Conservation (phyloP, 2,329 filamentous ascomycete species). For the Cytospora piceicola region DNA sequence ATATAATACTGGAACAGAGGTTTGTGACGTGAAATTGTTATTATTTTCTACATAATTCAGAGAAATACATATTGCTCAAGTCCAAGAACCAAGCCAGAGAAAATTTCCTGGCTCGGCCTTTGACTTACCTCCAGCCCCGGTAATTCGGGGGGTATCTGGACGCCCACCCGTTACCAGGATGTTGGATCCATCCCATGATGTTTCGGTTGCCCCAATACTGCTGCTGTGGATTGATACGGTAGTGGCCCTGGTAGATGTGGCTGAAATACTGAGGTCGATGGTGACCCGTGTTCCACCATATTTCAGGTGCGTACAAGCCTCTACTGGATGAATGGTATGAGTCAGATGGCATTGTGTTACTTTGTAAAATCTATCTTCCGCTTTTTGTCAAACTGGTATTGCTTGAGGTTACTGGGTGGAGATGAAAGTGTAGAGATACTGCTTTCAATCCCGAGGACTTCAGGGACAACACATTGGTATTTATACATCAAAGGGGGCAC, state of each 20-base stretch:
- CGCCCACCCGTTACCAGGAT: background rate
- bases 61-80: too few species aligned
- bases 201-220: slow-evolving; percentile 15
- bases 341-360: background rate
- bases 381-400: background rate
- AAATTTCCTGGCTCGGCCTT: background rate
- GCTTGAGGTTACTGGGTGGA: background rate
- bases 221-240: slow-evolving; percentile 11
- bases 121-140: slow-evolving; percentile 9
- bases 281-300: slow-evolving; percentile 8
- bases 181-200: slow-evolving; percentile 15
- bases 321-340: background rate
- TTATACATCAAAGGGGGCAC: background rate
- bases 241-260: background rate
- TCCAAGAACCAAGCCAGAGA: background rate
- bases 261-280: slow-evolving; percentile 3
- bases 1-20: too few species aligned
- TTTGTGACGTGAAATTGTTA: too few species aligned
- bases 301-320: background rate
- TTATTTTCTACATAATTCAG: too few species aligned
- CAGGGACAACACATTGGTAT: too few species aligned
- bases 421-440: background rate
- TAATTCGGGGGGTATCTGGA: slow-evolving; percentile 1
- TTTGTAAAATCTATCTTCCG: background rate
- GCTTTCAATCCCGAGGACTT: too few species aligned